Percentiles rank a stretch among this genome's conserved stretches.
phyloP scores from a whole-genome alignment of 2,329 filamentous ascomycete species.

The Huntiella abstrusa region DNA sequence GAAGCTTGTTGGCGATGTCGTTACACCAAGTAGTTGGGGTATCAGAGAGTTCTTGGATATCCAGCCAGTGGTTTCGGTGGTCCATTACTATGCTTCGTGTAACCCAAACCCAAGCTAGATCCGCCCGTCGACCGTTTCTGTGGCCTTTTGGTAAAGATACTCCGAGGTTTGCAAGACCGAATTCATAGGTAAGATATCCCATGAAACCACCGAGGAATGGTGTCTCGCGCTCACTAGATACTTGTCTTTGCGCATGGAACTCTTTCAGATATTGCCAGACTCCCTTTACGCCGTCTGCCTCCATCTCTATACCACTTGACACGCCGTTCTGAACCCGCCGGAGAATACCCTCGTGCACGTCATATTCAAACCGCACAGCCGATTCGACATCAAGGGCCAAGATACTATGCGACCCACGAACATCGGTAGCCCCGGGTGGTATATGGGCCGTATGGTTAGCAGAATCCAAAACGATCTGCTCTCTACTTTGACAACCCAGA shows the following conservation, averaged over 20 bases:
- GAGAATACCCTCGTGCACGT: constrained; percentile 15
- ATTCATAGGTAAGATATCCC: constrained; percentile 71
- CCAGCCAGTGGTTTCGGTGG: constrained; percentile 39
- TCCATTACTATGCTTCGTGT: constrained; percentile 63
- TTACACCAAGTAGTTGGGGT: constrained; percentile 10
- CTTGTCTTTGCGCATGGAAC: background rate
- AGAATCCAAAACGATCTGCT: constrained; percentile 40
- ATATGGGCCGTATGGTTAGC: constrained; percentile 25
- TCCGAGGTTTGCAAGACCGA: constrained; percentile 46
- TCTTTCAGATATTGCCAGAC: background rate
- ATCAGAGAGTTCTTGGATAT: constrained; percentile 38
- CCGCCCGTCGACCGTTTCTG: constrained; percentile 26
- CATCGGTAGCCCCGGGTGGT: constrained; percentile 23
- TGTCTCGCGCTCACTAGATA: background rate
- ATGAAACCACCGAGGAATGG: constrained; percentile 70
- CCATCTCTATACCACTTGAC: too few species aligned
- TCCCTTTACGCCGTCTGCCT: too few species aligned
- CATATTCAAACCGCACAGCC: constrained; percentile 38
- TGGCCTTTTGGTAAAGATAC: constrained; percentile 19
- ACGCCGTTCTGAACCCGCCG: too few species aligned
- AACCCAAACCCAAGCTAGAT: constrained; percentile 59
- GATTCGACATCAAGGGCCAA: constrained; percentile 45
- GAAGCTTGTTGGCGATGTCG: background rate
- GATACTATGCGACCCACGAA: constrained; percentile 51
- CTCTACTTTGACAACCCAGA: constrained; percentile 20